A percentile compares a stretch with the other conserved stretches of the same genome.
phyloP scores from a whole-genome alignment of 2,329 filamentous ascomycete genomes.

The Aspergillus fructus region DNA sequence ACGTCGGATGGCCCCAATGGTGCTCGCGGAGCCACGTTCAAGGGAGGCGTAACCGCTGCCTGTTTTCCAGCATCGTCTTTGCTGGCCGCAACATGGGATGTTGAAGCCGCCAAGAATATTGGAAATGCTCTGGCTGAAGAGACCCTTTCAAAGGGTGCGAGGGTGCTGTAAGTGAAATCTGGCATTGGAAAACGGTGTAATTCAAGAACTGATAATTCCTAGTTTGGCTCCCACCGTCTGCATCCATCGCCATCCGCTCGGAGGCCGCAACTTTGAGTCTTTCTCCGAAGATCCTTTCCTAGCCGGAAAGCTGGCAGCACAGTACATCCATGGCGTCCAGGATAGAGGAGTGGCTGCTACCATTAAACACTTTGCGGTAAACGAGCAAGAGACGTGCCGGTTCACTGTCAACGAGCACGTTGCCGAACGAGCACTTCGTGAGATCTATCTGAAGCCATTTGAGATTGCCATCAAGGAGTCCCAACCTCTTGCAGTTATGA shows the following conservation, averaged over 20 bases:
- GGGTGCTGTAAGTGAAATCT: not conserved
- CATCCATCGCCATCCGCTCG: slow-evolving; percentile 7
- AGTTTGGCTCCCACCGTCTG: slow-evolving; percentile 9
- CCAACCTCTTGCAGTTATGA: slow-evolving; percentile 8
- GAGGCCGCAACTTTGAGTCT: slow-evolving; percentile 10
- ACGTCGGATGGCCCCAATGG: slow-evolving; percentile 9
- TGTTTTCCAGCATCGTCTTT: slow-evolving; percentile 8
- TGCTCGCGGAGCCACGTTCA: slow-evolving; percentile 8
- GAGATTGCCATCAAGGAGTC: slow-evolving; percentile 10
- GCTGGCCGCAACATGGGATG: slow-evolving; percentile 7
- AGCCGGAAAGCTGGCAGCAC: slow-evolving; percentile 6
- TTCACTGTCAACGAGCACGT: slow-evolving; percentile 4
- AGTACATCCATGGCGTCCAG: slow-evolving; percentile 8
- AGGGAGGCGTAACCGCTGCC: slow-evolving; percentile 4
- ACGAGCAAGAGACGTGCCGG: slow-evolving; percentile 10
- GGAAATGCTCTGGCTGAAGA: slow-evolving; percentile 8
- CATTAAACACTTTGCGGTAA: slow-evolving; percentile 8
- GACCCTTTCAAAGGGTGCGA: slow-evolving; percentile 6
- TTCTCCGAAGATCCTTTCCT: slow-evolving; percentile 10
- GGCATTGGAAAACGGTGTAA: not conserved
- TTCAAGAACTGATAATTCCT: not conserved
- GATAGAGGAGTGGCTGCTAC: slow-evolving; percentile 7
- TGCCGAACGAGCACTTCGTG: slow-evolving; percentile 4
- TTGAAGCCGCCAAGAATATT: slow-evolving; percentile 3
- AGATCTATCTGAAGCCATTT: slow-evolving; percentile 9